phyloP scores from a whole-genome alignment of 768 basidiomycete genomes.

The Tubosaeta brunneosetosa region DNA sequence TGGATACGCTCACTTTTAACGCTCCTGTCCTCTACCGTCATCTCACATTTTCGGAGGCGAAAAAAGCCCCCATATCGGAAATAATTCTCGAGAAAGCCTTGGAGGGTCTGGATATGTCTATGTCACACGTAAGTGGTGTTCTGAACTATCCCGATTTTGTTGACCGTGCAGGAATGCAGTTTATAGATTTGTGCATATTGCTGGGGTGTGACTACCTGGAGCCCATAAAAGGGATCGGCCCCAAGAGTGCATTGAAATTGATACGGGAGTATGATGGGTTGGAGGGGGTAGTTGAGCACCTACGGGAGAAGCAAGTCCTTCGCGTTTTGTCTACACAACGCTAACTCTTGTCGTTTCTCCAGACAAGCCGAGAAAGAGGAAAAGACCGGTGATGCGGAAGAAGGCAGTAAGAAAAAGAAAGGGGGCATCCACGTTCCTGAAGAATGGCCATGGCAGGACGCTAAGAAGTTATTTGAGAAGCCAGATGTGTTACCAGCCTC shows the following conservation, averaged over 20 bases:
- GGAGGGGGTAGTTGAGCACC: constrained; percentile 66
- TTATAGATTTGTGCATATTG: constrained; percentile 93
- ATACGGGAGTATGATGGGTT: constrained; percentile 78
- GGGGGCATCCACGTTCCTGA: constrained; percentile 81
- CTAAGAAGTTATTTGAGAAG: constrained; percentile 82
- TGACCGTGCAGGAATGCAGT: constrained; percentile 43
- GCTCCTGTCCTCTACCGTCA: constrained; percentile 91
- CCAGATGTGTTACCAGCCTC: constrained; percentile 88
- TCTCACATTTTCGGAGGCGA: constrained; percentile 96
- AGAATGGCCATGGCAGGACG: constrained; percentile 96
- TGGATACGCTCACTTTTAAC: constrained; percentile 97
- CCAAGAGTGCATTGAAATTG: constrained; percentile 92
- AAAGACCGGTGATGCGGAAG: constrained; percentile 39
- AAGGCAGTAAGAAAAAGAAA: constrained; percentile 48
- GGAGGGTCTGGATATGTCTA: constrained; percentile 86
- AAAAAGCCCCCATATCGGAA: constrained; percentile 93
- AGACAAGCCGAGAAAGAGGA: constrained; percentile 39
- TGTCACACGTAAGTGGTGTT: constrained; percentile 63
- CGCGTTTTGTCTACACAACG: background rate
- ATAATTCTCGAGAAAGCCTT: constrained; percentile 79
- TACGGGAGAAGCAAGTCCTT: constrained; percentile 64
- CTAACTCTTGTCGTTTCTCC: background rate
- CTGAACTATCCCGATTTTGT: background rate
- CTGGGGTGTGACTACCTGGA: constrained; percentile 98
- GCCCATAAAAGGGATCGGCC: constrained; percentile 95